Evolutionary conservation across 1,284 basidiomycete genomes (phyloP).

Genomic region (Marasmius oreades): DNA sequence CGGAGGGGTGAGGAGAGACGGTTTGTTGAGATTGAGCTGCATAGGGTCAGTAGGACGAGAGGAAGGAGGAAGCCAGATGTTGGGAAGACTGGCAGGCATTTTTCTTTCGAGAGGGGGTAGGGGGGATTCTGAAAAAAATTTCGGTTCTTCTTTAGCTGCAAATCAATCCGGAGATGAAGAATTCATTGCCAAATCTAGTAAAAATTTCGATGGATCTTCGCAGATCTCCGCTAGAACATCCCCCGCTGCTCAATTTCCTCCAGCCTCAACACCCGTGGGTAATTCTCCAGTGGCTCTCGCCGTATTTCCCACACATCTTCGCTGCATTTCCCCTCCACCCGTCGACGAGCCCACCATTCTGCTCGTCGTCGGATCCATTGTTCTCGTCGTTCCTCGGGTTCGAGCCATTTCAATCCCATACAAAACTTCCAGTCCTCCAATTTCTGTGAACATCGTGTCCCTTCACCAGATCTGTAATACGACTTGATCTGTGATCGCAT

Average conservation of each 20-base stretch:
- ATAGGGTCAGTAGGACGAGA: neutral
- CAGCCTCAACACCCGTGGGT: slow-evolving; percentile 9
- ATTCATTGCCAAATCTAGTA: neutral
- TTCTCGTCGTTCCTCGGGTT: slow-evolving; percentile 73
- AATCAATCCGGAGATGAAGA: neutral
- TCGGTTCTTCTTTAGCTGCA: neutral
- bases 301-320: slow-evolving; percentile 94
- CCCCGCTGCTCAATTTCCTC: neutral
- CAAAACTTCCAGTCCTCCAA: slow-evolving; percentile 96
- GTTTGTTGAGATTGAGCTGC: neutral
- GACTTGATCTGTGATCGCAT: slow-evolving; percentile 81
- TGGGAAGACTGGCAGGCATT: neutral
- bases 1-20: neutral
- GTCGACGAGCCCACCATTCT: slow-evolving; percentile 85
- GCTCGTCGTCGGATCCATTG: slow-evolving; percentile 85
- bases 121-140: neutral
- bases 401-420: slow-evolving; percentile 77
- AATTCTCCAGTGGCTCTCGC: slow-evolving; percentile 41
- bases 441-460: slow-evolving; percentile 76
- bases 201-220: too few species aligned
- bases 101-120: too few species aligned
- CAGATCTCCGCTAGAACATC: too few species aligned
- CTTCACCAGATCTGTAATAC: slow-evolving; percentile 83
- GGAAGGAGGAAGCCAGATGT: neutral
- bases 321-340: slow-evolving; percentile 68